Percentiles rank a stretch among this genome's conserved stretches.
phyloP scores from a whole-genome alignment of 306 rosid species.

The Bauhinia variegata region DNA sequence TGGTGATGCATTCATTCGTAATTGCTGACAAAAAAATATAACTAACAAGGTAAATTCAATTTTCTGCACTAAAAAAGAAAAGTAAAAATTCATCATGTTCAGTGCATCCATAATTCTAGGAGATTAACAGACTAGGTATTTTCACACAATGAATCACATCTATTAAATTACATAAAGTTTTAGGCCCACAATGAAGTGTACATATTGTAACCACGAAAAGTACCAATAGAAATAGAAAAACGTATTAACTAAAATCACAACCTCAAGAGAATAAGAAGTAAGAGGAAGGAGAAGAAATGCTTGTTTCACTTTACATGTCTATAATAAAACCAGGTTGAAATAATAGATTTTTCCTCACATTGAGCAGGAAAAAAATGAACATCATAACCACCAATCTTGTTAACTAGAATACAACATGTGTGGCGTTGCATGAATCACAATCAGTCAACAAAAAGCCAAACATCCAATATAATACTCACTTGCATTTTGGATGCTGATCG shows the following conservation, averaged over 20 bases:
- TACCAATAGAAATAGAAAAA: neutral
- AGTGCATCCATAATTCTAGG: constrained; percentile 7
- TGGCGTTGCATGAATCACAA: constrained; percentile 21
- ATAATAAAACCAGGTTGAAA: constrained; percentile 23
- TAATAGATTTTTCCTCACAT: constrained; percentile 23
- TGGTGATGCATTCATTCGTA: constrained; percentile 6
- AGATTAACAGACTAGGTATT: neutral
- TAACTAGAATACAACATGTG: neutral
- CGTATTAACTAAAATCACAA: constrained; percentile 6
- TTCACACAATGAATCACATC: neutral
- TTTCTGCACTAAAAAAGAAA: constrained; percentile 2
- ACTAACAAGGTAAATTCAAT: constrained; percentile 1
- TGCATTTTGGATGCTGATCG: constrained; percentile 95
- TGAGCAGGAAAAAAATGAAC: constrained; percentile 1
- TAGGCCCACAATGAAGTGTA: neutral
- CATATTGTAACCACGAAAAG: constrained; percentile 3
- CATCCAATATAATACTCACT: constrained; percentile 62
- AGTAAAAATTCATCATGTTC: constrained; percentile 11
- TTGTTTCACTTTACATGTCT: neutral
- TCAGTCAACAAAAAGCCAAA: constrained; percentile 20
- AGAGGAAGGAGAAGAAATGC: neutral
- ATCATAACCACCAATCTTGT: neutral
- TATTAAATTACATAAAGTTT: neutral
- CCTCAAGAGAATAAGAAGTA: neutral
- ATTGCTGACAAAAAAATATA: constrained; percentile 12